Conservation (phyloP, 306 rosid genomes). For the Pachyrhizus erosus region DNA sequence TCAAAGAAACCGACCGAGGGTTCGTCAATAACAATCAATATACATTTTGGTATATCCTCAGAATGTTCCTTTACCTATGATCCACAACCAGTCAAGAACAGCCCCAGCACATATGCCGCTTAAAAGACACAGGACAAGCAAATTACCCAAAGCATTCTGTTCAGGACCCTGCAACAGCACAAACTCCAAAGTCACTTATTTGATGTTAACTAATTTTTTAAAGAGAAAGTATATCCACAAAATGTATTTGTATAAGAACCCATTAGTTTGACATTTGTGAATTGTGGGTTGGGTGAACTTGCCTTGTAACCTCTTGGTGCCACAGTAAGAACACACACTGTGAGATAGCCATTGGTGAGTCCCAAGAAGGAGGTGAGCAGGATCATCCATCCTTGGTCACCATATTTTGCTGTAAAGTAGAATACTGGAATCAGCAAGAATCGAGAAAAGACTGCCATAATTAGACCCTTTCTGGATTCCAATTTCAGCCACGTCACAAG, state of each 20-base stretch:
- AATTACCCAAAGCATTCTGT: conserved; percentile 88
- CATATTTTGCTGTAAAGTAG: conserved; percentile 84
- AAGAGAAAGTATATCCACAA: too few relatives aligned
- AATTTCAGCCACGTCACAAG: conserved; percentile 62
- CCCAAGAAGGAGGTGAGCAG: conserved; percentile 72
- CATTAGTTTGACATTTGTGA: neutral
- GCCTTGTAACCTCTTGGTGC: conserved; percentile 88
- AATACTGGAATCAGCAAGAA: conserved; percentile 77
- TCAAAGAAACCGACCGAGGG: neutral
- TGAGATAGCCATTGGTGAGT: conserved; percentile 79
- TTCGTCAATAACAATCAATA: neutral
- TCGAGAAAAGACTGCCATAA: conserved; percentile 53
- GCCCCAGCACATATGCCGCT: conserved; percentile 73
- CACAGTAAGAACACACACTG: conserved; percentile 76
- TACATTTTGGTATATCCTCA: conserved; percentile 3
- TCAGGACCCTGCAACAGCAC: conserved; percentile 76
- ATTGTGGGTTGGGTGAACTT: conserved; percentile 4
- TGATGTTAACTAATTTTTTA: too few relatives aligned
- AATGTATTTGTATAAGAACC: too few relatives aligned
- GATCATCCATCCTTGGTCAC: conserved; percentile 89
- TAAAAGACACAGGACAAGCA: conserved; percentile 68
- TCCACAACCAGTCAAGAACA: conserved; percentile 86
- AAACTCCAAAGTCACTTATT: neutral
- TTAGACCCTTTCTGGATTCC: conserved; percentile 72
- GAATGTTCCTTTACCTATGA: conserved; percentile 64